Evolutionary conservation across 202 grass and related monocot species (phyloP).

Genomic region (Zoysia matrella): DNA sequence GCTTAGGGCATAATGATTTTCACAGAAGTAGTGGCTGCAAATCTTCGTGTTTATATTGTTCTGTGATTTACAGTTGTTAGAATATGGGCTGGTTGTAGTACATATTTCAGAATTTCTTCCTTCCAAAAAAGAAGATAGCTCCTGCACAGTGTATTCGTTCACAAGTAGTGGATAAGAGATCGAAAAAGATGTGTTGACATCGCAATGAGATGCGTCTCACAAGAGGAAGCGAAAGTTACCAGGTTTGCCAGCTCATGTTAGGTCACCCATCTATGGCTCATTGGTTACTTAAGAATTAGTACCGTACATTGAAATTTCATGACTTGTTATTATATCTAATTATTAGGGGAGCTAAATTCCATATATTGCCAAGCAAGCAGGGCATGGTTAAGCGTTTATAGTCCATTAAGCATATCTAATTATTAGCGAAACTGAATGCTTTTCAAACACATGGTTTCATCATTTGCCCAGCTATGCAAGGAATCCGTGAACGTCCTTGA

Average conservation of each 20-base stretch:
- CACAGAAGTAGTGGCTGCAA: slow-evolving; percentile 2
- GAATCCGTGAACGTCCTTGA: slow-evolving; percentile 37
- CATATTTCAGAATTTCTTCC: neutral
- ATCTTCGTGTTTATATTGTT: neutral
- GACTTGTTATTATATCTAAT: neutral
- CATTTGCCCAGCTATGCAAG: slow-evolving; percentile 37
- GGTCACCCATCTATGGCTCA: slow-evolving; percentile 2
- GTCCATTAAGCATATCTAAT: too few species aligned
- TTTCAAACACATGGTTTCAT: neutral
- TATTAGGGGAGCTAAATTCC: slow-evolving; percentile 5
- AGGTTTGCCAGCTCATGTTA: slow-evolving; percentile 13
- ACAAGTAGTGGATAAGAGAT: neutral
- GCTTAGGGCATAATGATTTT: slow-evolving; percentile 23
- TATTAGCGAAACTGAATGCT: too few species aligned
- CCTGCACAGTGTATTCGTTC: neutral
- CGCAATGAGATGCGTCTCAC: neutral
- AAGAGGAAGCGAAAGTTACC: slow-evolving; percentile 11
- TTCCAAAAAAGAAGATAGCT: neutral
- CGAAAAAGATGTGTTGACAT: neutral
- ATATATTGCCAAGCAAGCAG: too few species aligned
- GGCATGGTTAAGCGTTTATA: too few species aligned
- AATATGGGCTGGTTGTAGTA: neutral
- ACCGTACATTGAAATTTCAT: slow-evolving; percentile 12
- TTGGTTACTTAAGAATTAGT: neutral
- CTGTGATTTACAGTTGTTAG: neutral